These are phyloP conservation scores for Candida gorgasii DNA, from an alignment of 805 yeast genomes.

Conservation along the genomic window DNA sequence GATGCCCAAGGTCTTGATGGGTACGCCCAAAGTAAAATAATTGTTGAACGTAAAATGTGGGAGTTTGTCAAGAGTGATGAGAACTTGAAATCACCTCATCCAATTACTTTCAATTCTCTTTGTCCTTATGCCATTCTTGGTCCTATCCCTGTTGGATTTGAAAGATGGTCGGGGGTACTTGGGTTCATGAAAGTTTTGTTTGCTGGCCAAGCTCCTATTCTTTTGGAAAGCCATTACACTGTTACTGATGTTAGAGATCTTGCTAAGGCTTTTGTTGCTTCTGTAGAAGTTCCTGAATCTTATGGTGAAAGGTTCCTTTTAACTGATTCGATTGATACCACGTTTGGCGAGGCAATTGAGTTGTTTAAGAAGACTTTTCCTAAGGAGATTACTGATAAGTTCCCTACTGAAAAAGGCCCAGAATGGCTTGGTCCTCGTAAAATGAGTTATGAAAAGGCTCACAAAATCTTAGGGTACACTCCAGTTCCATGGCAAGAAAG, in stretches of 20 bases:
- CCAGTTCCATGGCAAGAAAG: not conserved
- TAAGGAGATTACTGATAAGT: constrained; percentile 2
- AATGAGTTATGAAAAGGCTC: not conserved
- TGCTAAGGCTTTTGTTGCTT: constrained; percentile 7
- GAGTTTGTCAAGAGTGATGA: constrained; percentile 13
- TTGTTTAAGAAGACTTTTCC: constrained; percentile 5
- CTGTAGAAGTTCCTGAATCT: constrained; percentile 1
- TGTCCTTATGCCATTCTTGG: constrained; percentile 12
- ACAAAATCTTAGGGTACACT: constrained; percentile 4
- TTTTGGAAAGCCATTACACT: not conserved
- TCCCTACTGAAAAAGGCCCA: constrained; percentile 5
- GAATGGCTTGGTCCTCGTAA: not conserved
- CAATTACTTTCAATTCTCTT: constrained; percentile 6
- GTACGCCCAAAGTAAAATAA: constrained; percentile 10
- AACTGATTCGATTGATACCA: not conserved
- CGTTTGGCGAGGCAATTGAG: not conserved
- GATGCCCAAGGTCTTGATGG: constrained; percentile 8
- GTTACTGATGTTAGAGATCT: constrained; percentile 13
- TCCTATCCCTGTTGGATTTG: constrained; percentile 11
- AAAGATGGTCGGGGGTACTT: constrained; percentile 2
- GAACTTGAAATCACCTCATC: constrained; percentile 2
- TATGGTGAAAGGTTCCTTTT: constrained; percentile 11
- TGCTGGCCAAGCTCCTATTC: not conserved
- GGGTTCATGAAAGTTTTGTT: not conserved
- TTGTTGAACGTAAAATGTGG: constrained; percentile 12